Evolutionary conservation across 306 rosid species (phyloP), one percentile per base, ranked within the genome.

Genomic region (Prunus salicina): DNA sequence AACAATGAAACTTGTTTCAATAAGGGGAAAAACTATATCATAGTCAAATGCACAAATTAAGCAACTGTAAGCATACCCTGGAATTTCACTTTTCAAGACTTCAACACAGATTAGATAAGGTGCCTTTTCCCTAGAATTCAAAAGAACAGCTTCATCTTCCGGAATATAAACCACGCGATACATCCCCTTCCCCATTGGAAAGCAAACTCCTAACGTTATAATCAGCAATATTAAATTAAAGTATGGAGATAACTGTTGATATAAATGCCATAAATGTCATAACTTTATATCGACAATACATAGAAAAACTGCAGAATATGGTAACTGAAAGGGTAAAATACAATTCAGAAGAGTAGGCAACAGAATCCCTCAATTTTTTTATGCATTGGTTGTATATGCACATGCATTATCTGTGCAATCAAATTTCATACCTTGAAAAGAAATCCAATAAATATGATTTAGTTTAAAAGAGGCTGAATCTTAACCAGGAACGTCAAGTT

Each of bases 51-150:
- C 49, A 78, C 0, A 32, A 69, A 24, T 3, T 43, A 76, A 73
- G 84, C 22, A 83, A 80, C 81, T 61, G 51, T 7, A 58, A 24
- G 14, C 41, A 0, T 89, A 96, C 98, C 93, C 88, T 50, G 96
- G 91, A 81, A 80, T 89, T 85, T 96, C 98, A 83, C 96, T 87
- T 88, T 80, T 92, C 87, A 96, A 81, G 80, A 92, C 94, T 85
- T 96, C 99, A 25, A 92, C 86, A 61, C 93, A 92, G 67, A 96
- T 92, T 80, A 96, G 70, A 86, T 88, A 96, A 70, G 99, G 99
- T 60, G 96, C 99, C 84, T 96, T 96, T 82, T 96, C 99, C 93
- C 99, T 86, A 82, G 99, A 96, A 84, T 96, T 96, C 85, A 96
- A 84, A 83, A 96, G 98, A 82, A 96, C 87, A 64, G 99, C 97